phyloP scores from a whole-genome alignment of 768 basidiomycete genomes.

The Boletus insuetus region DNA sequence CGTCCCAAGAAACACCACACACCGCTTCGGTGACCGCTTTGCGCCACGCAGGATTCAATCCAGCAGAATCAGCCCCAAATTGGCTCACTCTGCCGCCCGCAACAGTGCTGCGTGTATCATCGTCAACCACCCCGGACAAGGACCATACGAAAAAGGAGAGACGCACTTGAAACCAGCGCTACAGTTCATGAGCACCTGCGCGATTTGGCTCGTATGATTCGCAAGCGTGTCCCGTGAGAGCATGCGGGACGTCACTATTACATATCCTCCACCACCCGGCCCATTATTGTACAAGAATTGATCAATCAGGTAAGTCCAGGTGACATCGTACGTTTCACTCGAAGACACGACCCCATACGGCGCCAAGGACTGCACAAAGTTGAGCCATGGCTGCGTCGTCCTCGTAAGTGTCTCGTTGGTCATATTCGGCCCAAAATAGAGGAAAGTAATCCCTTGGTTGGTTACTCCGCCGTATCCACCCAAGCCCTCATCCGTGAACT shows the following conservation, averaged over 20 bases:
- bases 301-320: not conserved
- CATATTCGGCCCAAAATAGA: slow-evolving; percentile 35
- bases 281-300: not conserved
- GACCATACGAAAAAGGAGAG: too few relatives aligned
- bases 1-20: slow-evolving; percentile 15
- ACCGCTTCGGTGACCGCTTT: slow-evolving; percentile 27
- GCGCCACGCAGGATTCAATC: slow-evolving; percentile 50
- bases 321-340: not conserved
- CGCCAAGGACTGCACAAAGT: slow-evolving; percentile 15
- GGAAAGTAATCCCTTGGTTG: slow-evolving; percentile 7
- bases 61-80: slow-evolving; percentile 37
- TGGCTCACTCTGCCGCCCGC: slow-evolving; percentile 43
- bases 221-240: slow-evolving; percentile 30
- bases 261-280: slow-evolving; percentile 21
- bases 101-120: slow-evolving; percentile 32
- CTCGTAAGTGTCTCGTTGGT: slow-evolving; percentile 34
- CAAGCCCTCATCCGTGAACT: slow-evolving; percentile 43
- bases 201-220: slow-evolving; percentile 22
- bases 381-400: slow-evolving; percentile 35
- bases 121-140: not conserved
- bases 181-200: slow-evolving; percentile 16
- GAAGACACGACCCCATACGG: slow-evolving; percentile 4
- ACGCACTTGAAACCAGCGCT: slow-evolving; percentile 4
- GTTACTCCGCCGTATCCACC: slow-evolving; percentile 33
- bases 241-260: slow-evolving; percentile 25